Evolutionary conservation across 305 asterid genomes (phyloP).

Genomic region (Galium porrigens): DNA sequence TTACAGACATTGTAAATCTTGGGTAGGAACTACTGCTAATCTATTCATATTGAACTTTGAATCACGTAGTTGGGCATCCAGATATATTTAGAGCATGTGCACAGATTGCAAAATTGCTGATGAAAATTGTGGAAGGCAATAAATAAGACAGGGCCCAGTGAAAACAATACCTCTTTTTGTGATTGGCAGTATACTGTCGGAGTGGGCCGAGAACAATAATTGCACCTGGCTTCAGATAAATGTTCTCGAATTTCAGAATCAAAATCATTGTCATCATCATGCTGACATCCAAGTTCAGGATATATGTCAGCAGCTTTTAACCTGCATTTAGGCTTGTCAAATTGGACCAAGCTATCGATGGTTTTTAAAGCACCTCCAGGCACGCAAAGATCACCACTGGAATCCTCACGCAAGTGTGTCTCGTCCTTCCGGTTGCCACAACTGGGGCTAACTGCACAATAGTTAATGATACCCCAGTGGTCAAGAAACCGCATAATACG

Average conservation of each 20-base stretch:
- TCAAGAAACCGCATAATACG: conserved; percentile 82
- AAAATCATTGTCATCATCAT: conserved; percentile 40
- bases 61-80: background rate
- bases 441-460: conserved; percentile 57
- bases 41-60: background rate
- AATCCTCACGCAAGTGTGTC: conserved; percentile 50
- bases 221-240: conserved; percentile 59
- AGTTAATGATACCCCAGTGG: conserved; percentile 92
- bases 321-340: conserved; percentile 74
- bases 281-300: conserved; percentile 48
- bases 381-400: conserved; percentile 63
- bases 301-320: conserved; percentile 62
- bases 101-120: background rate
- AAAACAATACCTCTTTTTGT: conserved; percentile 64
- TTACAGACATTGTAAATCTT: background rate
- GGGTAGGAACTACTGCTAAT: background rate
- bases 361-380: conserved; percentile 77
- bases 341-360: conserved; percentile 71
- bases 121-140: background rate
- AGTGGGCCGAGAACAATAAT: conserved; percentile 49
- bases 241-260: conserved; percentile 60
- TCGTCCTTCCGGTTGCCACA: conserved; percentile 43
- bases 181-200: conserved; percentile 63
- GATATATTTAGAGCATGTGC: background rate
- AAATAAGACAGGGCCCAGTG: background rate